Conservation (phyloP, 352 stramenopile species). For the Pythium coloratum region DNA sequence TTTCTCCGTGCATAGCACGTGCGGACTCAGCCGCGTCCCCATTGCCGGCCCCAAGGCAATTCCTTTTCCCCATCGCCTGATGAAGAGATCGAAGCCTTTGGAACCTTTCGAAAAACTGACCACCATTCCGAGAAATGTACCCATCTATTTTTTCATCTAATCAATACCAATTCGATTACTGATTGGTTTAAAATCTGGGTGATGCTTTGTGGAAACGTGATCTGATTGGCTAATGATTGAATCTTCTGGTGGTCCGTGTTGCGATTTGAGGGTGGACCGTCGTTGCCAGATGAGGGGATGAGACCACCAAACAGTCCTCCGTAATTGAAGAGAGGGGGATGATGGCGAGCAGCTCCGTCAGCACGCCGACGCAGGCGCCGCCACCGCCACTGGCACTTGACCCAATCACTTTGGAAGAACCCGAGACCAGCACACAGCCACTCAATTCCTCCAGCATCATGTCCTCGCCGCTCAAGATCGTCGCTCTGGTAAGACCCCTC, state of each 20-base stretch:
- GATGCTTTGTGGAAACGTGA: background rate
- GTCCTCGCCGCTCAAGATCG: conserved; percentile 15
- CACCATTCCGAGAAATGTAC: conserved; percentile 15
- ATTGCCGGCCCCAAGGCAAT: background rate
- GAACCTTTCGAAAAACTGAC: conserved; percentile 5
- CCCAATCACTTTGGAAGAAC: conserved; percentile 17
- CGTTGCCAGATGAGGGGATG: conserved; percentile 16
- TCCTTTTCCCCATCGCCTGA: background rate
- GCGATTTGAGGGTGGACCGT: conserved; percentile 14
- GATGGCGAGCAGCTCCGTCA: conserved; percentile 3
- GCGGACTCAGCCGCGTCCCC: conserved; percentile 2
- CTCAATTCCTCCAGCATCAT: background rate
- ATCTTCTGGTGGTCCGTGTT: conserved; percentile 24
- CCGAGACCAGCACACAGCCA: background rate
- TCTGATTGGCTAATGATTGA: conserved; percentile 17
- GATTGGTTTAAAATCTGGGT: conserved; percentile 13
- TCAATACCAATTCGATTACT: background rate
- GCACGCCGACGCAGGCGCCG: background rate
- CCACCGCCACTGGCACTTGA: background rate
- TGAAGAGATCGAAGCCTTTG: conserved; percentile 17
- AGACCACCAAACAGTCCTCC: conserved; percentile 7
- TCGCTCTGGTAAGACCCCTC: conserved; percentile 15
- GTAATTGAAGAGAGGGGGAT: conserved; percentile 4
- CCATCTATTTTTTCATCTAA: conserved; percentile 18
- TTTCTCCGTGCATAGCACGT: background rate